Base-by-base conservation (phyloP, 1,284 basidiomycete genomes). In the Ganoderma resinaceum region DNA sequence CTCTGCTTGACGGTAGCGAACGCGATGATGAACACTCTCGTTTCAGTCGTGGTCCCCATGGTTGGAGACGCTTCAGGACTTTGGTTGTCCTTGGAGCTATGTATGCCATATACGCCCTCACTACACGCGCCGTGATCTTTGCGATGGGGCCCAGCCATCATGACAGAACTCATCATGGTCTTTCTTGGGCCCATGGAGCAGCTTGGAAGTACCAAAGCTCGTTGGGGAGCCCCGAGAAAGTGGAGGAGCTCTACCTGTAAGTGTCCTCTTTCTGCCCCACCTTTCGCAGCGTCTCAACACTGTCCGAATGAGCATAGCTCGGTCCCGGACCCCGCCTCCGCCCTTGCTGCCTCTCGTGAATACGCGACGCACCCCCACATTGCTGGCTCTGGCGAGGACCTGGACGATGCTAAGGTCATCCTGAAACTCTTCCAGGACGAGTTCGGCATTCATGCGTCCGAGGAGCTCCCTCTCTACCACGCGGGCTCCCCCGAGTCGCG, bases 331-430 rank as follows among this genome's bases (percentile, higher is more conserved):
- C 75, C 82, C 9, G 82, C 83, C 57, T 89, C 86, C 70, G 90
- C 90, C 12, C 76, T 89, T 4, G 79, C 80, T 46, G 82, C 86
- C 8, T 92, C 90, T 35, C 86, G 86, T 35, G 77, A 80, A 42
- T 91, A 87, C 78, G 89, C 90, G 2, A 87, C 86, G 1, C 87
- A 89, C 71, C 92, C 93, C 33, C 93, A 94, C 78, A 80, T 93
- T 59, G 92, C 92, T 3, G 91, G 92, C 37, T 89, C 90, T 16
- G 73, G 80, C 0, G 86, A 87, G 68, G 93, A 94, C 78, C 83
- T 90, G 63, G 79, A 83, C 43, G 90, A 92, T 68, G 91, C 92
- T 4, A 87, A 87, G 72, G 81, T 83, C 60, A 84, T 93, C 63
- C 83, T 94, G 55, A 78, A 85, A 42, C 79, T 92, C 71, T 88